A percentile compares a stretch with the other conserved stretches of the same genome.
These are phyloP conservation scores for Metarhizium anisopliae DNA, from an alignment of 2,329 filamentous ascomycete genomes.

Conservation along the genomic window DNA sequence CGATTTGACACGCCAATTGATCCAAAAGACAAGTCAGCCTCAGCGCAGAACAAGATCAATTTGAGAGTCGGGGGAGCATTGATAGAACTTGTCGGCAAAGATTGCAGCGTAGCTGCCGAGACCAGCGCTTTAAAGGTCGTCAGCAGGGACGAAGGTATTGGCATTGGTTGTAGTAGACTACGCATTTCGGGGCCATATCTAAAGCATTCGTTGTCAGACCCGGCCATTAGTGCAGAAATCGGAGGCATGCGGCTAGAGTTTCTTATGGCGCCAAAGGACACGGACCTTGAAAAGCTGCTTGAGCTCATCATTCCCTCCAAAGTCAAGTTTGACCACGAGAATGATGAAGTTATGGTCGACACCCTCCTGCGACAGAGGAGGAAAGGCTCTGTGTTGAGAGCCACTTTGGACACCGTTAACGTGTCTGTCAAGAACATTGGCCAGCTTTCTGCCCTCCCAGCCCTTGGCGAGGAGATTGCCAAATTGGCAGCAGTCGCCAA, in stretches of 20 bases:
- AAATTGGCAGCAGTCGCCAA: slow-evolving; percentile 83
- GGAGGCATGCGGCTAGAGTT: slow-evolving; percentile 64
- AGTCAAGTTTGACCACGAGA: slow-evolving; percentile 73
- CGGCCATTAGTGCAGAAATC: slow-evolving; percentile 55
- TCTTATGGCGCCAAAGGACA: slow-evolving; percentile 61
- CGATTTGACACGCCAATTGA: slow-evolving; percentile 47
- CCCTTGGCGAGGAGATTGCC: slow-evolving; percentile 68
- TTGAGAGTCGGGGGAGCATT: slow-evolving; percentile 66
- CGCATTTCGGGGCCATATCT: slow-evolving; percentile 63
- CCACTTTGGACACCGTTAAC: slow-evolving; percentile 57
- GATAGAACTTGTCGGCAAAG: slow-evolving; percentile 68
- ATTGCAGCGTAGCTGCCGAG: slow-evolving; percentile 64
- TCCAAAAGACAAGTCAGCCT: slow-evolving; percentile 35
- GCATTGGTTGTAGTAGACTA: slow-evolving; percentile 67
- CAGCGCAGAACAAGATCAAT: slow-evolving; percentile 59
- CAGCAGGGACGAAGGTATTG: slow-evolving; percentile 62
- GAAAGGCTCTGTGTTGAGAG: slow-evolving; percentile 73
- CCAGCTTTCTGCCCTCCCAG: slow-evolving; percentile 58
- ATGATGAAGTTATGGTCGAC: slow-evolving; percentile 92
- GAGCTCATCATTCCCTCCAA: slow-evolving; percentile 87
- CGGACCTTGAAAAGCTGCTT: slow-evolving; percentile 73
- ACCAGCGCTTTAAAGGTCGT: slow-evolving; percentile 78
- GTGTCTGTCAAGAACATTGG: slow-evolving; percentile 53
- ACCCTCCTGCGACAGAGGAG: slow-evolving; percentile 77
- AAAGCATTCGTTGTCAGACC: slow-evolving; percentile 40